phyloP scores from a whole-genome alignment of 495 filamentous ascomycete species.

The Thozetella sp. region DNA sequence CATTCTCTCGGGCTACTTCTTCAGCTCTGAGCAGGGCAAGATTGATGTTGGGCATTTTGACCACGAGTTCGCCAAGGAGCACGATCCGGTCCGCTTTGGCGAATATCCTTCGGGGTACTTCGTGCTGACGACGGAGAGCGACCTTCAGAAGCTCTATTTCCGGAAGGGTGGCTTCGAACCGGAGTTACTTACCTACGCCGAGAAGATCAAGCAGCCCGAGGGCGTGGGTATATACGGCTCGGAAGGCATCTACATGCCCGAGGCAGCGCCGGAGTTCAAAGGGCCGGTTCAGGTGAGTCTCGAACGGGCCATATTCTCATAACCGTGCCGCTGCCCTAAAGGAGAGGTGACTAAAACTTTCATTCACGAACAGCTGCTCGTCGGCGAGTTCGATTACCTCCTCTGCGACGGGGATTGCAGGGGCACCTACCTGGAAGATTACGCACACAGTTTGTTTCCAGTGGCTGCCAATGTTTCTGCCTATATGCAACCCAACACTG shows the following conservation, averaged over 20 bases:
- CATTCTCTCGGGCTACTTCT: conserved; percentile 55
- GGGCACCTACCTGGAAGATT: neutral
- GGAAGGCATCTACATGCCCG: conserved; percentile 15
- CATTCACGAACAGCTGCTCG: conserved; percentile 4
- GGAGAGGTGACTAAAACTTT: neutral
- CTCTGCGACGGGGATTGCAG: conserved; percentile 6
- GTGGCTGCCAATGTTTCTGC: neutral
- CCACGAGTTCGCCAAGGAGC: conserved; percentile 41
- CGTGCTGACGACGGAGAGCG: conserved; percentile 26
- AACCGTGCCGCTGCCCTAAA: no score
- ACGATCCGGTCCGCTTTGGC: conserved; percentile 40
- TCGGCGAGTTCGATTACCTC: conserved; percentile 9
- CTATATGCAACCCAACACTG: conserved; percentile 10
- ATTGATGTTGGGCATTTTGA: conserved; percentile 34
- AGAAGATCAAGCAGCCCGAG: conserved; percentile 40
- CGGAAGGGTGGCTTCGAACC: conserved; percentile 13
- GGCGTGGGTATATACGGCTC: conserved; percentile 42
- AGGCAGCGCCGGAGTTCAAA: conserved; percentile 26
- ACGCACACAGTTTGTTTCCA: neutral
- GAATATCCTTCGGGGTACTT: conserved; percentile 45
- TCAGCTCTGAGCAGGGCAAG: conserved; percentile 31
- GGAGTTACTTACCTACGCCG: conserved; percentile 15
- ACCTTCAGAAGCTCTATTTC: conserved; percentile 21
- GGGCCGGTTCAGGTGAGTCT: conserved; percentile 45
- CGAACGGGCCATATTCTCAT: no score